Base-by-base conservation (phyloP, 2,329 filamentous ascomycete genomes). In the Penicillium oxalicum region DNA sequence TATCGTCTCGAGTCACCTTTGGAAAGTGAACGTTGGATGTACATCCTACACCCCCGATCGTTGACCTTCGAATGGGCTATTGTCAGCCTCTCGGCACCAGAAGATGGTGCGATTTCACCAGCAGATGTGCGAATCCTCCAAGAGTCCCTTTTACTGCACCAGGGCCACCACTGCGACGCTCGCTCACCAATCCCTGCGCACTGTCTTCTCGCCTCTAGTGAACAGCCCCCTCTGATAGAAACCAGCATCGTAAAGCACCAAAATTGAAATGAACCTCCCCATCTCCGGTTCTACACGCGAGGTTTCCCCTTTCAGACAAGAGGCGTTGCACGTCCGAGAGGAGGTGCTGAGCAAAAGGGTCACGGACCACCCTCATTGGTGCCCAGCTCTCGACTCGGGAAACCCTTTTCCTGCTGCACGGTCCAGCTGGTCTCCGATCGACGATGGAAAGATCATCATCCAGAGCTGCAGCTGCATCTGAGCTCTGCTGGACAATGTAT, bases 221-320 rank as follows among this genome's bases (percentile, higher is more conserved):
- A 18, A 18, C 18, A 18, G 18, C 18, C 18, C 18, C 18, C 18
- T 18, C 18, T 18, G 18, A 18, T 18, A 18, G 5, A 40, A 47
- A 26, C 24, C 24, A 13, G 42, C 28, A 7, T 24, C 34, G 7
- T n/a, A 45, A 38, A 34, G 4, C 36, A 44, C 18, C 18, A 41
- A 24, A 26, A 40, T 8, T 11, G 28, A 37, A 47, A 50, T 56
- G 45, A 58, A 50, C 45, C n/a, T n/a, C n/a, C n/a, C 18, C 18
- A 50, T 53, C 39, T 58, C 51, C 55, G 51, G 48, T 55, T 50
- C 49, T 57, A 52, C 51, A 58, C 47, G 52, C 48, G 48, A 56
- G 47, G 49, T 51, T n/a, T 33, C 42, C 42, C 29, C 29, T 28
- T 25, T 34, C 13, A 9, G 18, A 25, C 24, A 33, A 35, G 28